phyloP scores from a whole-genome alignment of 2,329 filamentous ascomycete genomes.

The Pseudopyricularia javanii region DNA sequence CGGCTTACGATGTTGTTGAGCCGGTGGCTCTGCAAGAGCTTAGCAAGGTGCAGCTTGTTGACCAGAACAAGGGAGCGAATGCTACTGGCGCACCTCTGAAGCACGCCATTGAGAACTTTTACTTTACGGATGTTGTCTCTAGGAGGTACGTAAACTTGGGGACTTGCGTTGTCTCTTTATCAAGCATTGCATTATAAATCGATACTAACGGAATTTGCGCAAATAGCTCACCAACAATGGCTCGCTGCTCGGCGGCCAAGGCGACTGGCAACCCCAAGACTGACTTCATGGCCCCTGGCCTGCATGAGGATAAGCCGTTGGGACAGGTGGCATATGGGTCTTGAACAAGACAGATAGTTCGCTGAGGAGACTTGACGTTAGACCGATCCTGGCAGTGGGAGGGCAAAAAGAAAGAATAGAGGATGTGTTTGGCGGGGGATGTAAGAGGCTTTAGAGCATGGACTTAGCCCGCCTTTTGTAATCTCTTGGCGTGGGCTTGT shows the following conservation, averaged over 20 bases:
- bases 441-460: slow-evolving; percentile 9
- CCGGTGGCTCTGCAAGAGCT: slow-evolving; percentile 59
- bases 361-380: not conserved
- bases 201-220: not conserved
- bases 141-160: slow-evolving; percentile 60
- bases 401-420: slow-evolving; percentile 9
- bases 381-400: not conserved
- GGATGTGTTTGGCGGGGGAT: slow-evolving; percentile 10
- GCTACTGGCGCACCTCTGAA: slow-evolving; percentile 61
- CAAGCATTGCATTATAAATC: too few species aligned
- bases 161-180: too few species aligned
- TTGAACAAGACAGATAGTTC: slow-evolving; percentile 18
- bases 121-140: slow-evolving; percentile 94
- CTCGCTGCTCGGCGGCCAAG: slow-evolving; percentile 89
- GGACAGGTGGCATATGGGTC: slow-evolving; percentile 48
- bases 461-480: slow-evolving; percentile 11
- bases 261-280: slow-evolving; percentile 66
- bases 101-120: slow-evolving; percentile 90
- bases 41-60: slow-evolving; percentile 89
- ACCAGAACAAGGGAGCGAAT: slow-evolving; percentile 85
- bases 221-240: slow-evolving; percentile 88
- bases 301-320: slow-evolving; percentile 49
- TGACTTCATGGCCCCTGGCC: slow-evolving; percentile 66
- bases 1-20: slow-evolving; percentile 85
- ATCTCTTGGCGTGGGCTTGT: slow-evolving; percentile 17